phyloP scores from a whole-genome alignment of 768 basidiomycete genomes.

The Hygrophoropsis aurantiaca region DNA sequence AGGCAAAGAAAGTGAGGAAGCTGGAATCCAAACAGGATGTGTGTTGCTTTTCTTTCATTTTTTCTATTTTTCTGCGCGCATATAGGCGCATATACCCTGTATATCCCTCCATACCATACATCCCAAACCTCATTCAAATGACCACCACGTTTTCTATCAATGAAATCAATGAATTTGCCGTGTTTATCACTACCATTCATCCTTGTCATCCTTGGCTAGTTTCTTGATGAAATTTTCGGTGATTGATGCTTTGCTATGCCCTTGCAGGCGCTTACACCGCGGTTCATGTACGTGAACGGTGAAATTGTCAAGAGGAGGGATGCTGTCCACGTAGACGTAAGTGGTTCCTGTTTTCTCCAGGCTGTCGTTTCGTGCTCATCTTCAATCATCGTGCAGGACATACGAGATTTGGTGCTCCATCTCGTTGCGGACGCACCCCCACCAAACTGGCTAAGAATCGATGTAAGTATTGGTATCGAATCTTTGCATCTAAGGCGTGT shows the following conservation, averaged over 20 bases:
- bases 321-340: constrained; percentile 79
- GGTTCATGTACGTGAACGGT: constrained; percentile 78
- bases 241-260: constrained; percentile 2
- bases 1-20: constrained; percentile 68
- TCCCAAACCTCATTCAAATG: no score
- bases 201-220: not conserved
- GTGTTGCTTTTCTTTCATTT: no score
- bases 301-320: constrained; percentile 74
- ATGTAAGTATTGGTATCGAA: constrained; percentile 45
- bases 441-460: constrained; percentile 82
- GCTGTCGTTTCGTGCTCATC: not conserved
- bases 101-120: no score
- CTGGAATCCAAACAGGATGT: constrained; percentile 59
- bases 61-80: constrained; percentile 10
- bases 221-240: constrained; percentile 10
- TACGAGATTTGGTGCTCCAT: constrained; percentile 84
- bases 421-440: constrained; percentile 81
- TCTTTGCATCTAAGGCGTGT: no score
- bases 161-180: no score
- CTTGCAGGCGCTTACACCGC: constrained; percentile 43
- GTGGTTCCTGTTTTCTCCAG: constrained; percentile 20
- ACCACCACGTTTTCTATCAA: no score
- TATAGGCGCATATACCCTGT: no score
- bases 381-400: constrained; percentile 54
- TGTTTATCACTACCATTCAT: not conserved